phyloP scores from a whole-genome alignment of 495 filamentous ascomycete genomes.

The Aspergillus incahuasiensis region DNA sequence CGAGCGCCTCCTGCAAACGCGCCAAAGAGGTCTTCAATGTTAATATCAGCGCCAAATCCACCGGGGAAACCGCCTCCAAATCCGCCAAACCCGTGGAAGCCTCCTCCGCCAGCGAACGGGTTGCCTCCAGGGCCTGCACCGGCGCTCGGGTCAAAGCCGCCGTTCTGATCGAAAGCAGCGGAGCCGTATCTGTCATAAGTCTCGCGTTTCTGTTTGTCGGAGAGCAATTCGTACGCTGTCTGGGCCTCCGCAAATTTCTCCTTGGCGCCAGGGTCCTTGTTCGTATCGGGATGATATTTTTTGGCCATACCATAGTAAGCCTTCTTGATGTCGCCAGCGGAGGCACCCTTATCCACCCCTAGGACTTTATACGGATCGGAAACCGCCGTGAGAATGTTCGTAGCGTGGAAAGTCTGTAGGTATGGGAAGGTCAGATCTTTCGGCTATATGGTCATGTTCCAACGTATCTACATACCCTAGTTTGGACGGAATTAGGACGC shows the following conservation, averaged over 20 bases:
- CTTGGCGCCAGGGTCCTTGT: conserved; percentile 87
- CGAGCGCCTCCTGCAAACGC: conserved; percentile 70
- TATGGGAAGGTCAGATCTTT: conserved; percentile 8
- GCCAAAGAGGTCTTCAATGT: conserved; percentile 92
- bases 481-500: conserved; percentile 9
- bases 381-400: conserved; percentile 53
- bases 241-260: conserved; percentile 93
- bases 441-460: not conserved
- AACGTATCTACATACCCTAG: conserved; percentile 28
- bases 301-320: conserved; percentile 98
- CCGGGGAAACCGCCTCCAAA: conserved; percentile 53
- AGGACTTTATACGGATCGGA: conserved; percentile 83
- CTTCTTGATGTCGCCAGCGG: conserved; percentile 90
- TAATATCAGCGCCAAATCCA: conserved; percentile 66
- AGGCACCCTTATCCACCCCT: conserved; percentile 75
- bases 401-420: conserved; percentile 70
- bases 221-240: conserved; percentile 85
- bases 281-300: conserved; percentile 96
- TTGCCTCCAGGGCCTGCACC: conserved; percentile 51
- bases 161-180: conserved; percentile 77
- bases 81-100: conserved; percentile 51
- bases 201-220: conserved; percentile 85
- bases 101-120: conserved; percentile 55
- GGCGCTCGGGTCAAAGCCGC: conserved; percentile 65
- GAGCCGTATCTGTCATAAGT: conserved; percentile 87